Base-by-base conservation (phyloP, 305 asterid genomes). In the Petunia hybrid region DNA sequence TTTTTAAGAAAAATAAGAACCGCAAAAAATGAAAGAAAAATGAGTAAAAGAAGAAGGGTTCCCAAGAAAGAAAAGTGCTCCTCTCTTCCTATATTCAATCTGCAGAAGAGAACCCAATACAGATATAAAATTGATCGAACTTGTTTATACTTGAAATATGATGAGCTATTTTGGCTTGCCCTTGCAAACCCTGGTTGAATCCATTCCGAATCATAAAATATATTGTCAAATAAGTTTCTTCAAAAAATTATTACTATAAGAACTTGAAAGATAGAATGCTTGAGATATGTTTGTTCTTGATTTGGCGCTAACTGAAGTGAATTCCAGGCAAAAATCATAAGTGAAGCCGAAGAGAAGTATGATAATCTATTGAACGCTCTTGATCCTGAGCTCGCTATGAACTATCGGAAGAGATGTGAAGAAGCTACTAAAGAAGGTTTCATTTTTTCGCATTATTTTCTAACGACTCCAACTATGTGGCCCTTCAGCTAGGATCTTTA, bases 361-460 rank as follows among this genome's bases (percentile, higher is more conserved):
- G 90, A 83, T 13, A 80, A 56, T 38, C 84, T 91, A 76, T 86
- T 88, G 83, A 88, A 85, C 87, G 87, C 88, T 56, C 83, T 95
- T 36, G 97, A 87, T 65, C 88, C 95, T 5, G 92, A 88, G 43
- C 82, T 95, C 84, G 86, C 89, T 2, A 62, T 13, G 57, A 89
- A 82, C 80, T 92, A 91, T 87, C 92, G 83, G 83, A 89, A 83
- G 86, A 92, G 99, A 87, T 95, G 98, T 76, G 94, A 94, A 91
- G 98, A 91, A 86, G 98, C 99, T 75, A 94, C 98, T 36, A 91
- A 82, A 88, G 99, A 95, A 92, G 99, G 97, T 94, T 81, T 36
- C 42, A 1, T 57, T 9, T 55, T 16, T 45, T 7, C 43, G 56
- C 31, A 13, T 65, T 56, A 67, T 41, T 46, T 70, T 46, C 35